Base-by-base conservation (phyloP, 2,329 filamentous ascomycete species). In the Achaetomium macrosporum region DNA sequence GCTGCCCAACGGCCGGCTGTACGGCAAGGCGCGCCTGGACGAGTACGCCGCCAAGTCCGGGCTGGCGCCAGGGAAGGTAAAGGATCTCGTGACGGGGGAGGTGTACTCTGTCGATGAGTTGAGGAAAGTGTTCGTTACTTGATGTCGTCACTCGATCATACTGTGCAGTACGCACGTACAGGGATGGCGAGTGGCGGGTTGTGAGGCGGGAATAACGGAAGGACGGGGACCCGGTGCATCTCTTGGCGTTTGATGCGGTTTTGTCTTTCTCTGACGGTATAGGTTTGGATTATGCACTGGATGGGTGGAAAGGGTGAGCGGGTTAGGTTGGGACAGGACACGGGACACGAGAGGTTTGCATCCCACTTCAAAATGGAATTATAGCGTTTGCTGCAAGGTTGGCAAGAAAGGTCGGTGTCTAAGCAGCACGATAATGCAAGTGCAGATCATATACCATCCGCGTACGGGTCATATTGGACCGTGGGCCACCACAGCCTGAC, bases 61-160 rank as follows among this genome's bases (percentile, higher is more conserved):
- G 1, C 75, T 93, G 40, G 73, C 76, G 19, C 65, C 76, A 7
- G 84, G 80, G 5, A 77, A 78, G 63, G 78, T 96, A 13, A 87
- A 87, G 66, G 92, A 97, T 71, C 80, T 90, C 17, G 83, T 85
- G 16, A 90, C 87, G 1, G 85, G 85, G 0, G 81, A 88, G 47
- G 71, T 87, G 11, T 93, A 79, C 64, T 69, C 75, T 1, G 72
- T 76, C 49, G 75, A 76, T 1, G 75, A 81, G 51, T 72, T 93
- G 54, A 87, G 87, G 74, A 96, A 95, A 74, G 90, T 97, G 19
- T 99, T 85, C 66, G 96, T 97, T 55, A 89, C 53, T 12, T 56
- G 33, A 35, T 19, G 20, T 25, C 25, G 25, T 25, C 25, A 25
- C 25, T 25, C 25, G 7, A 25, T 25, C 25, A 25, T 25, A 25